Conservation (phyloP, 129 eudicot species). For the Dittrichia graveolens region DNA sequence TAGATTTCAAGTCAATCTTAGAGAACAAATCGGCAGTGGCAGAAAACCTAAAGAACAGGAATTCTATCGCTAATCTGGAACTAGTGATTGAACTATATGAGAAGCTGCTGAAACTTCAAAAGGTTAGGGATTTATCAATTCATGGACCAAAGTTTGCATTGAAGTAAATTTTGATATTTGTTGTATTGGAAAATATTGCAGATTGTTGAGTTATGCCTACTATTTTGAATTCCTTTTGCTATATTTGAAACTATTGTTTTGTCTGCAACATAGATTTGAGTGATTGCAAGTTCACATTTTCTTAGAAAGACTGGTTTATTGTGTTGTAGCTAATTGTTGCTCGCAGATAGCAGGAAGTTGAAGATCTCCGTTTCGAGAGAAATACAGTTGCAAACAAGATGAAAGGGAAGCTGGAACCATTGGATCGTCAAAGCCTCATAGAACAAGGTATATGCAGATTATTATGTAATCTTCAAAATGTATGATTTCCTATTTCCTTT, state of each 20-base stretch:
- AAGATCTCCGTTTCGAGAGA: slow-evolving; percentile 88
- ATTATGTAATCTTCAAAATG: not conserved
- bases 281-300: slow-evolving; percentile 12
- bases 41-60: slow-evolving; percentile 65
- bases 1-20: slow-evolving; percentile 89
- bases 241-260: not conserved
- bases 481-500: not conserved
- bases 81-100: slow-evolving; percentile 75
- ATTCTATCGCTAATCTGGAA: slow-evolving; percentile 76
- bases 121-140: slow-evolving; percentile 63
- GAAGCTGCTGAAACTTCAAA: slow-evolving; percentile 61
- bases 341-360: slow-evolving; percentile 99
- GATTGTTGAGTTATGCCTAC: not conserved
- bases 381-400: slow-evolving; percentile 93
- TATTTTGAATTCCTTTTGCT: not conserved
- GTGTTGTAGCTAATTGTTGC: slow-evolving; percentile 66
- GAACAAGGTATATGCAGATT: slow-evolving; percentile 67
- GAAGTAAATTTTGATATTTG: not conserved
- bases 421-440: slow-evolving; percentile 83
- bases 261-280: slow-evolving; percentile 8
- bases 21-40: slow-evolving; percentile 76
- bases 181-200: not conserved
- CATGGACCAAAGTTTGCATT: slow-evolving; percentile 5
- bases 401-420: slow-evolving; percentile 91
- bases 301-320: slow-evolving; percentile 35